These are phyloP conservation scores for Fusarium pseudoanthophilum DNA, from an alignment of 2,329 filamentous ascomycete species.

Conservation along the genomic window DNA sequence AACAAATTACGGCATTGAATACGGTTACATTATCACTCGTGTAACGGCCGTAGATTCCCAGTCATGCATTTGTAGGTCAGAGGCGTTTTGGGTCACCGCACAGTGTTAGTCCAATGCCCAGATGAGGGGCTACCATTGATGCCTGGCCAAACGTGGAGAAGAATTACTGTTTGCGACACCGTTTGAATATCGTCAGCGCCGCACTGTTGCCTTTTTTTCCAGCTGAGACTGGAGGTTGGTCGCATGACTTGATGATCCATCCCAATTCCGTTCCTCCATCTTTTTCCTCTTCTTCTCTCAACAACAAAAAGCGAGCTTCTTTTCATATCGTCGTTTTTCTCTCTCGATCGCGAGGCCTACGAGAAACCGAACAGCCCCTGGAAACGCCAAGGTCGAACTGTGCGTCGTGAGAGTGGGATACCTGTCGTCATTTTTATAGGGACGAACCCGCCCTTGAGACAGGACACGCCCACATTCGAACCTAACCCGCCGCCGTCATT, in stretches of 20 bases:
- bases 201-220: conserved; percentile 18
- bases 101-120: conserved; percentile 4
- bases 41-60: not conserved
- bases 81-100: conserved; percentile 10
- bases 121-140: conserved; percentile 14
- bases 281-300: not conserved
- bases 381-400: conserved; percentile 23
- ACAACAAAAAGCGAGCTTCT: not conserved
- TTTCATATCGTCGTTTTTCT: not conserved
- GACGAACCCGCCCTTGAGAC: conserved; percentile 25
- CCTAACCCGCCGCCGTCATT: conserved; percentile 17
- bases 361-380: not conserved
- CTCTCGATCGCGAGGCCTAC: not conserved
- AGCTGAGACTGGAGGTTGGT: conserved; percentile 30
- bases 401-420: conserved; percentile 14
- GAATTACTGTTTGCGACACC: conserved; percentile 3
- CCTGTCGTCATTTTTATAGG: conserved; percentile 34
- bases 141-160: conserved; percentile 22
- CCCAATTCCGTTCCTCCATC: not conserved
- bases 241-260: conserved; percentile 33
- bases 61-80: conserved; percentile 7
- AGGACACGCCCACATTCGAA: conserved; percentile 7
- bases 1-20: not conserved
- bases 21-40: not conserved
- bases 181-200: conserved; percentile 2